phyloP scores from a whole-genome alignment of 768 basidiomycete species.

The Chalciporus pseudorubinellus region DNA sequence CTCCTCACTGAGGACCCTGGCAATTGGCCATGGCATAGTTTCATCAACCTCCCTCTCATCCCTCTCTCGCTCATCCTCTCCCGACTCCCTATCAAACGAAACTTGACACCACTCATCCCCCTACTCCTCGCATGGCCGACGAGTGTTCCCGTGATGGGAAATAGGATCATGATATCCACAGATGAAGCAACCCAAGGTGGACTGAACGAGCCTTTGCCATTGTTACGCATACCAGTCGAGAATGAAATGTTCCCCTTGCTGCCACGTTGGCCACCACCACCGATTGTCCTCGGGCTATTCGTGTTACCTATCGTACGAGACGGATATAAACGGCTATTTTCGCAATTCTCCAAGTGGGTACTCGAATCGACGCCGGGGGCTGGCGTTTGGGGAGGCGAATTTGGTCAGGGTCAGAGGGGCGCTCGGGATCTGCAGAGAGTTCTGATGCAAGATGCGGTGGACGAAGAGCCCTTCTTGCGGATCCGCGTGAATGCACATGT shows the following conservation, averaged over 20 bases:
- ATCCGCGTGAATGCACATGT: constrained; percentile 34
- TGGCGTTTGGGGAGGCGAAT: constrained; percentile 1
- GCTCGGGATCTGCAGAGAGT: constrained; percentile 21
- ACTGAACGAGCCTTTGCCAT: too few species aligned
- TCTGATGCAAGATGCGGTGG: constrained; percentile 22
- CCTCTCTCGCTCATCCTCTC: constrained; percentile 66
- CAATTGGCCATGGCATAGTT: constrained; percentile 77
- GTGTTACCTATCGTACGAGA: constrained; percentile 47
- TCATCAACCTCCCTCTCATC: constrained; percentile 69
- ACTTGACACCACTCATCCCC: constrained; percentile 23
- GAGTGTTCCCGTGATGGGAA: constrained; percentile 22
- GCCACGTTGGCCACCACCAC: constrained; percentile 58
- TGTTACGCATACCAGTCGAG: background rate
- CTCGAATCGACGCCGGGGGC: constrained; percentile 36
- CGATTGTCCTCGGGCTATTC: constrained; percentile 52
- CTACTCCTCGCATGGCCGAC: constrained; percentile 30
- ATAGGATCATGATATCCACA: background rate
- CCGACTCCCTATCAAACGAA: constrained; percentile 43
- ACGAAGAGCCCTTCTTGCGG: constrained; percentile 31
- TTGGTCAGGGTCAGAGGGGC: constrained; percentile 13
- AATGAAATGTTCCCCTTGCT: constrained; percentile 29
- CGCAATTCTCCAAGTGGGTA: constrained; percentile 40
- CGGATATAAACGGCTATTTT: constrained; percentile 43
- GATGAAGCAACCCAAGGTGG: too few species aligned
- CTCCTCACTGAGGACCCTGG: constrained; percentile 66